phyloP scores from a whole-genome alignment of 139 green algal species.

The Helicosporidium sp. region DNA sequence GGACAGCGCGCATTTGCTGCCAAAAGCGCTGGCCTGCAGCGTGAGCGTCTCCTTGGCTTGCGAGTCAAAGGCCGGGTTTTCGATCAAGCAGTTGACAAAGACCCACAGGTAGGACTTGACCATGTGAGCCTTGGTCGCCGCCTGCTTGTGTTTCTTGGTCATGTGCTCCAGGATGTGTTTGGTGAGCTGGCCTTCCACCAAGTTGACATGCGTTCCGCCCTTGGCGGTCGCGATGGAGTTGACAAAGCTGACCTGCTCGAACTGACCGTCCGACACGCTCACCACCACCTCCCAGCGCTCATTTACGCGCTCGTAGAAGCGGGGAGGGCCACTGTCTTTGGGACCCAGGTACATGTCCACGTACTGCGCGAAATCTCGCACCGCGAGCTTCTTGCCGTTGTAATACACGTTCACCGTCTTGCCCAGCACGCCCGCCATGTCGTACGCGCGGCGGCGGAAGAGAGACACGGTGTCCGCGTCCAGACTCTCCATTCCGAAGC shows the following conservation, averaged over 20 bases:
- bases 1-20: slow-evolving; percentile 75
- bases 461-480: slow-evolving; percentile 49
- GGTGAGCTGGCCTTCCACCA: slow-evolving; percentile 70
- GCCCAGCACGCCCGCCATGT: slow-evolving; percentile 82
- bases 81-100: slow-evolving; percentile 90
- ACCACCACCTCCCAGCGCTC: slow-evolving; percentile 91
- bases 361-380: slow-evolving; percentile 89
- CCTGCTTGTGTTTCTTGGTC: slow-evolving; percentile 63
- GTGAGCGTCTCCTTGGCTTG: slow-evolving; percentile 97
- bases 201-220: slow-evolving; percentile 90
- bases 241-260: slow-evolving; percentile 91
- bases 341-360: slow-evolving; percentile 78
- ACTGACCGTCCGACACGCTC: slow-evolving; percentile 68
- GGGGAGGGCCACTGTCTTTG: slow-evolving; percentile 38
- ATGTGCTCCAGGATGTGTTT: slow-evolving; percentile 57
- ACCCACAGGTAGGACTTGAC: slow-evolving; percentile 96
- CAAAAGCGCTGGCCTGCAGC: slow-evolving; percentile 65
- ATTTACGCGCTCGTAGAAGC: slow-evolving; percentile 71
- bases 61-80: slow-evolving; percentile 96
- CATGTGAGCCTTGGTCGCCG: slow-evolving; percentile 79
- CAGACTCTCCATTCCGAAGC: slow-evolving; percentile 27
- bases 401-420: slow-evolving; percentile 80
- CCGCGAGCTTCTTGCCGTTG: slow-evolving; percentile 56
- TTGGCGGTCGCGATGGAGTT: slow-evolving; percentile 94
- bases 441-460: slow-evolving; percentile 89